Percentiles rank a stretch among this genome's conserved stretches.
These are phyloP conservation scores for Aspergillus nidulans DNA, from an alignment of 495 filamentous ascomycete genomes.

Conservation along the genomic window DNA sequence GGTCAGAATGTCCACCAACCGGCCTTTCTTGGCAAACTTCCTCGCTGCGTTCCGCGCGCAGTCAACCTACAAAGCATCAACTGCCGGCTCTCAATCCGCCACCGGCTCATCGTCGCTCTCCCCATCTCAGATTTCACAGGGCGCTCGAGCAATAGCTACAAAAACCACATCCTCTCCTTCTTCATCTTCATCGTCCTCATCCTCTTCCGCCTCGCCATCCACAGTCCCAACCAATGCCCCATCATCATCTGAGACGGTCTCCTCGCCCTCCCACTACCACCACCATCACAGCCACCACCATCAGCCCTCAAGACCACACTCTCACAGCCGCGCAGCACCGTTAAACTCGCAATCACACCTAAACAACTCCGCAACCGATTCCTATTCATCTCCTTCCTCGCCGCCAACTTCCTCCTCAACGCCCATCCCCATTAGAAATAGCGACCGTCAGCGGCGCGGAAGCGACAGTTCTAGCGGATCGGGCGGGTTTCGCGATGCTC, in stretches of 20 bases:
- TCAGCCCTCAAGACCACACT: conserved; percentile 18
- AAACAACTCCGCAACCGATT: conserved; percentile 2
- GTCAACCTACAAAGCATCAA: conserved; percentile 45
- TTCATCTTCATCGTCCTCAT: conserved; percentile 10
- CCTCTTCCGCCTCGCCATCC: not conserved
- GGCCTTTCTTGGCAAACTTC: conserved; percentile 82
- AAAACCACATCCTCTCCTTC: conserved; percentile 26
- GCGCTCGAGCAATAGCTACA: conserved; percentile 41
- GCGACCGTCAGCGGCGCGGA: conserved; percentile 47
- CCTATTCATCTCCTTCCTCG: conserved; percentile 16
- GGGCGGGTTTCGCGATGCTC: conserved; percentile 69
- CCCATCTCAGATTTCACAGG: conserved; percentile 34
- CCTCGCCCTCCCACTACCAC: conserved; percentile 20
- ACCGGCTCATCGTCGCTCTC: conserved; percentile 26
- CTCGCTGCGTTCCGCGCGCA: conserved; percentile 75
- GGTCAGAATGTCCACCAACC: conserved; percentile 55
- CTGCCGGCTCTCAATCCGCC: conserved; percentile 23
- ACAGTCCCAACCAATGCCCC: not conserved
- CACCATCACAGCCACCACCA: conserved; percentile 14
- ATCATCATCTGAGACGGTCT: conserved; percentile 8
- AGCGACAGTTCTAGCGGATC: conserved; percentile 76
- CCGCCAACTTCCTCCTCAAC: conserved; percentile 26
- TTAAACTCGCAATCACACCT: conserved; percentile 16
- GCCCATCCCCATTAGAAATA: conserved; percentile 36
- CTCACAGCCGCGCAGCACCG: conserved; percentile 20